These are phyloP conservation scores for Zalerion maritima DNA, from an alignment of 495 filamentous ascomycete species.

Conservation along the genomic window DNA sequence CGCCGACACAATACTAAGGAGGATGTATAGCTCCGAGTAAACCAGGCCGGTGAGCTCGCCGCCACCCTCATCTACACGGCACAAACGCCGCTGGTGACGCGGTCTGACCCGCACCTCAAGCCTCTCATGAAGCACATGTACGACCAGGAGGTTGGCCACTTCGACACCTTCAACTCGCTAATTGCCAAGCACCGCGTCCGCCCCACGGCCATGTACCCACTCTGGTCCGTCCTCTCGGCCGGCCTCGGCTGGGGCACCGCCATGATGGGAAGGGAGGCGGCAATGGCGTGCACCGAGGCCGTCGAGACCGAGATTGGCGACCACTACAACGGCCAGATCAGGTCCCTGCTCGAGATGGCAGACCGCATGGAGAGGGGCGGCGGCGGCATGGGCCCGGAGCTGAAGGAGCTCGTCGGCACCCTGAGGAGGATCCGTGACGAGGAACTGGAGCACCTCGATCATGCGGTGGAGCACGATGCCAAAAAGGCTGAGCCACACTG, in stretches of 20 bases:
- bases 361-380: conserved; percentile 47
- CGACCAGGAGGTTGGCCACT: conserved; percentile 83
- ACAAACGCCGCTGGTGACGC: conserved; percentile 56
- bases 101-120: conserved; percentile 69
- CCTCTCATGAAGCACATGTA: conserved; percentile 96
- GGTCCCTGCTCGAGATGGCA: conserved; percentile 66
- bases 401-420: conserved; percentile 55
- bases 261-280: conserved; percentile 80
- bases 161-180: conserved; percentile 70
- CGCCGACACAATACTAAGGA: conserved; percentile 4
- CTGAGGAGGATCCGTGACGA: conserved; percentile 84
- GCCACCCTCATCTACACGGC: conserved; percentile 75
- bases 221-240: conserved; percentile 76
- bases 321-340: conserved; percentile 90
- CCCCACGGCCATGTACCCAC: conserved; percentile 82
- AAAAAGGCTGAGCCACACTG: conserved; percentile 80
- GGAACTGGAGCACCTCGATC: conserved; percentile 91
- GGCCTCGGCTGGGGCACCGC: conserved; percentile 82
- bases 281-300: conserved; percentile 97
- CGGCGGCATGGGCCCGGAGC: conserved; percentile 64
- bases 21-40: conserved; percentile 50
- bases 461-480: conserved; percentile 83
- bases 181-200: conserved; percentile 80
- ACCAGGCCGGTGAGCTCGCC: conserved; percentile 81
- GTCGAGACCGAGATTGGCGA: conserved; percentile 96